phyloP scores from a whole-genome alignment of 2,329 filamentous ascomycete species.

The Aspergillus novoparasiticus region DNA sequence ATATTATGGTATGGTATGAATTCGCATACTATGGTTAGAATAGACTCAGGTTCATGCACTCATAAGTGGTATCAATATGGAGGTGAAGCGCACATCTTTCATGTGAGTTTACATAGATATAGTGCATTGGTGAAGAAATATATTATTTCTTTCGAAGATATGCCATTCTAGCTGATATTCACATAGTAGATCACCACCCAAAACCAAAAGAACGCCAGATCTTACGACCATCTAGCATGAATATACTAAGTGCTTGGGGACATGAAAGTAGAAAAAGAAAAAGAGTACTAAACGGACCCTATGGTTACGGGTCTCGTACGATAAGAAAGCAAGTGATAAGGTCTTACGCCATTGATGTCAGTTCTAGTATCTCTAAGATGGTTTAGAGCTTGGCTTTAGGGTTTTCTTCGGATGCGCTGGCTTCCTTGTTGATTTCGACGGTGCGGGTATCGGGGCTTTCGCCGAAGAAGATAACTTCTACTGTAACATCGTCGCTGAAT shows the following conservation, averaged over 20 bases:
- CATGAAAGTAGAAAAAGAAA: neutral
- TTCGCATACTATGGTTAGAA: no score
- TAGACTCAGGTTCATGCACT: neutral
- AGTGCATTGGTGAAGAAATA: neutral
- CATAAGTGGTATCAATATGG: neutral
- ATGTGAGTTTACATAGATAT: neutral
- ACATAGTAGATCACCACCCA: constrained; percentile 3
- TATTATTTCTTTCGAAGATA: neutral
- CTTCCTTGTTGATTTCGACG: constrained; percentile 82
- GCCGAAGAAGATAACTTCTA: constrained; percentile 98
- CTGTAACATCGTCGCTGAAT: constrained; percentile 84
- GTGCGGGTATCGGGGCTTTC: constrained; percentile 74
- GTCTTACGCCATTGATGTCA: neutral
- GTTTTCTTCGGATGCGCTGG: constrained; percentile 64
- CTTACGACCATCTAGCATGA: neutral
- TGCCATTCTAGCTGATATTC: constrained; percentile 6
- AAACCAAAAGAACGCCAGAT: constrained; percentile 10
- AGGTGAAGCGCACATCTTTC: neutral
- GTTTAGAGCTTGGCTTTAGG: constrained; percentile 53
- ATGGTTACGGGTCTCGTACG: neutral
- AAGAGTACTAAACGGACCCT: neutral
- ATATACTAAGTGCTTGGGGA: neutral
- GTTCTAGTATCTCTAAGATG: neutral
- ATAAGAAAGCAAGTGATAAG: constrained; percentile 6
- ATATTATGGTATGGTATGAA: no score